Conservation (phyloP, 2,329 filamentous ascomycete species). For the Fusarium penzigii region DNA sequence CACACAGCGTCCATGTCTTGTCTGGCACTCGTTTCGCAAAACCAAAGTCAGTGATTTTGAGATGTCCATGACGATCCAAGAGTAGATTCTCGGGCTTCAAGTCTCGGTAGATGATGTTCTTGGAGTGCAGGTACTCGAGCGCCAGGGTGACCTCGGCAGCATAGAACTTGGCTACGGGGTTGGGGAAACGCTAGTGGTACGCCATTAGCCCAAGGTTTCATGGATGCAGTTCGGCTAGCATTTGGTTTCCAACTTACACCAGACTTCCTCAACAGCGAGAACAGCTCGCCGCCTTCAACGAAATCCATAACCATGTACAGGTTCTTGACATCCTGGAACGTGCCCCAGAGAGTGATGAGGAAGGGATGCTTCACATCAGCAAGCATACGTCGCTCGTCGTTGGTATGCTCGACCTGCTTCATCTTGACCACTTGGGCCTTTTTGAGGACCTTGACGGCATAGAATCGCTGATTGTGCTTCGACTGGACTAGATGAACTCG, state of each 20-base stretch:
- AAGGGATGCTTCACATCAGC: constrained; percentile 97
- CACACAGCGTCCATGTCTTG: constrained; percentile 98
- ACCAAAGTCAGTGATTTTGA: constrained; percentile 98
- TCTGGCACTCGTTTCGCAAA: constrained; percentile 98
- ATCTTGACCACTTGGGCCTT: constrained; percentile 99
- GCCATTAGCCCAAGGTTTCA: constrained; percentile 4
- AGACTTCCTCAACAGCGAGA: constrained; percentile 93
- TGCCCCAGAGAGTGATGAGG: constrained; percentile 96
- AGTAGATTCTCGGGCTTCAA: constrained; percentile 94
- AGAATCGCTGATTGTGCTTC: constrained; percentile 96
- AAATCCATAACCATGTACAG: constrained; percentile 99
- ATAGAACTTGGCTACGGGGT: constrained; percentile 98
- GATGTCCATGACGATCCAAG: constrained; percentile 86
- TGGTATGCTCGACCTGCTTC: constrained; percentile 99
- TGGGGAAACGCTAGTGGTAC: constrained; percentile 79
- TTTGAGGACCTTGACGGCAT: constrained; percentile 97
- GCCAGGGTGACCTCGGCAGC: constrained; percentile 95
- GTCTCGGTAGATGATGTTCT: constrained; percentile 97
- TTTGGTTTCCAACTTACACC: constrained; percentile 55
- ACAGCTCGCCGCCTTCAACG: constrained; percentile 96
- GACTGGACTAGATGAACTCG: constrained; percentile 96
- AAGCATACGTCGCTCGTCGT: constrained; percentile 95
- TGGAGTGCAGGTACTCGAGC: constrained; percentile 90
- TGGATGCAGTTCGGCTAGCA: not conserved
- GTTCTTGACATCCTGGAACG: constrained; percentile 93